phyloP scores from a whole-genome alignment of 768 basidiomycete species.

The Lentinus tigrinus region DNA sequence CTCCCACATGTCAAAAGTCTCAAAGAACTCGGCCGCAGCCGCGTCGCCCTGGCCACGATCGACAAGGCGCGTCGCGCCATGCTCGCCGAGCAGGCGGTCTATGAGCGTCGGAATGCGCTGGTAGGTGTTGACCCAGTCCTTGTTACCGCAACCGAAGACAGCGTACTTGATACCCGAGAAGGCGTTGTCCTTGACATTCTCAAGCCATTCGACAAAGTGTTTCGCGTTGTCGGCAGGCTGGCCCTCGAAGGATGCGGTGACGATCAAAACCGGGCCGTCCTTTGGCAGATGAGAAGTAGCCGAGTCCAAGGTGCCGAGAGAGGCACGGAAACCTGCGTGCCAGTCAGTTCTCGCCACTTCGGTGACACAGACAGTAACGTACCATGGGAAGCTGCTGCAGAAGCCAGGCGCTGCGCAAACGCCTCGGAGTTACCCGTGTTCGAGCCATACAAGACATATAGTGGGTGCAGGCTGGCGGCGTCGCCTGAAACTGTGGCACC shows the following conservation, averaged over 20 bases:
- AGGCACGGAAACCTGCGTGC: conserved; percentile 36
- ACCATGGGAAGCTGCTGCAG: conserved; percentile 39
- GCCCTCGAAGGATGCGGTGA: conserved; percentile 50
- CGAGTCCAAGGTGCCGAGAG: conserved; percentile 40
- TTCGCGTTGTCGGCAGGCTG: conserved; percentile 51
- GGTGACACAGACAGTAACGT: background rate
- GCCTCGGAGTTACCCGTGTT: conserved; percentile 49
- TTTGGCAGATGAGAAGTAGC: conserved; percentile 34
- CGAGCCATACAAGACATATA: conserved; percentile 43
- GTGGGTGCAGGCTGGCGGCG: conserved; percentile 19
- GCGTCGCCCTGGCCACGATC: conserved; percentile 42
- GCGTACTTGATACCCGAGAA: conserved; percentile 36
- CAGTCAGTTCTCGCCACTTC: background rate
- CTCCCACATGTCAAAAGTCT: conserved; percentile 45
- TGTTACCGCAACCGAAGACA: conserved; percentile 52
- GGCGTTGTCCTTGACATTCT: conserved; percentile 25
- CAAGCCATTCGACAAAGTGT: conserved; percentile 42
- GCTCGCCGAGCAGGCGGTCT: conserved; percentile 33
- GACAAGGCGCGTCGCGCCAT: conserved; percentile 38
- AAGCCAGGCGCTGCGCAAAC: conserved; percentile 44
- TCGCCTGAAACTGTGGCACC: background rate
- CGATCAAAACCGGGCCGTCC: conserved; percentile 43
- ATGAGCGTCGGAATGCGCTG: conserved; percentile 44
- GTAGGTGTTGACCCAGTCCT: conserved; percentile 47
- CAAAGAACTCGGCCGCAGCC: conserved; percentile 39